phyloP scores from a whole-genome alignment of 371 early-diverging fungal genomes.

The Syncephalastrum contaminatum region DNA sequence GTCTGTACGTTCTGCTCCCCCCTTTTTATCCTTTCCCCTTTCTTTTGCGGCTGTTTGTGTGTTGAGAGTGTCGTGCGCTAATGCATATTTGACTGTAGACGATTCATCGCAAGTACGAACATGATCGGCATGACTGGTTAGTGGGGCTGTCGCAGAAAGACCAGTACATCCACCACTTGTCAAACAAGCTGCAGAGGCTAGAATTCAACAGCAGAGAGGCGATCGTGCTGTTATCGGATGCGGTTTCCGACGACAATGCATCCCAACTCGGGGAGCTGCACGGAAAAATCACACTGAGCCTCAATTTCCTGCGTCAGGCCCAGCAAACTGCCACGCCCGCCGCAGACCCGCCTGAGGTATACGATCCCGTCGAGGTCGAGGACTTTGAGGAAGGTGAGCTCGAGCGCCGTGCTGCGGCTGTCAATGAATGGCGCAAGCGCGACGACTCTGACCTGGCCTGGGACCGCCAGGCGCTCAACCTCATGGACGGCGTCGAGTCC shows the following conservation, averaged over 20 bases:
- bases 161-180: conserved; percentile 50
- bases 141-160: conserved; percentile 58
- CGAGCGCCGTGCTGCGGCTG: conserved; percentile 40
- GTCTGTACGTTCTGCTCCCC: conserved; percentile 29
- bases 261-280: conserved; percentile 2
- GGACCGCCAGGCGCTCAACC: conserved; percentile 18
- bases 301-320: conserved; percentile 49
- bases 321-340: conserved; percentile 29
- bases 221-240: conserved; percentile 46
- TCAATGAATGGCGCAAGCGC: conserved; percentile 31
- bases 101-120: conserved; percentile 55
- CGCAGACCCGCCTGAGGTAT: conserved; percentile 10
- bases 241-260: conserved; percentile 3
- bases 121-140: conserved; percentile 54
- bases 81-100: conserved; percentile 24
- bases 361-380: not conserved
- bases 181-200: conserved; percentile 45
- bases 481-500: conserved; percentile 29
- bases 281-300: conserved; percentile 33
- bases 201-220: conserved; percentile 57
- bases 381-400: conserved; percentile 42
- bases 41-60: not conserved
- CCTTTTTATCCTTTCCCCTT: not conserved
- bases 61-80: not conserved
- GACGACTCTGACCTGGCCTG: conserved; percentile 17